Evolutionary conservation across 371 early-diverging fungal genomes (phyloP).

Genomic region (Haplosporangium sp.): DNA sequence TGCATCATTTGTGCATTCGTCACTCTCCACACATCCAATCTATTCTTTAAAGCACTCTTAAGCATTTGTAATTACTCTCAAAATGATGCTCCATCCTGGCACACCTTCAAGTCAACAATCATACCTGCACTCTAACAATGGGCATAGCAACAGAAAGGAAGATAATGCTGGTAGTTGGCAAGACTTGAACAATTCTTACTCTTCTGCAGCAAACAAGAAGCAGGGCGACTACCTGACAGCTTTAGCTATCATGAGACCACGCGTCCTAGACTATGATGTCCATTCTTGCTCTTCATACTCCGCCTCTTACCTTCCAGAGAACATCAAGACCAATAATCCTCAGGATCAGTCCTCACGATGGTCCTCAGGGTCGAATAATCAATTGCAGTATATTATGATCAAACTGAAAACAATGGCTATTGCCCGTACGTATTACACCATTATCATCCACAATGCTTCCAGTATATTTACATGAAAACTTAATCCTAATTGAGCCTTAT

Average conservation of each 20-base stretch:
- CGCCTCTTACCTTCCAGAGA: constrained; percentile 80
- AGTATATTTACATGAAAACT: background rate
- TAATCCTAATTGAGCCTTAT: background rate
- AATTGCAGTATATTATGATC: constrained; percentile 82
- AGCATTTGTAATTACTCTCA: background rate
- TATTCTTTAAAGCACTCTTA: background rate
- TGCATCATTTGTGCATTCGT: too few relatives aligned
- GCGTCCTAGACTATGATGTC: constrained; percentile 63
- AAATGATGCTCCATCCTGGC: constrained; percentile 52
- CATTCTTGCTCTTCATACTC: constrained; percentile 80
- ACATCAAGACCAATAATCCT: constrained; percentile 82
- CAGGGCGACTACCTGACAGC: constrained; percentile 53
- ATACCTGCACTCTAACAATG: too few relatives aligned
- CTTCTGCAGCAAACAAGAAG: constrained; percentile 21
- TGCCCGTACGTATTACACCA: constrained; percentile 67
- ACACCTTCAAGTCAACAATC: background rate
- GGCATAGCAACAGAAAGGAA: background rate
- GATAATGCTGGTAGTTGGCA: background rate
- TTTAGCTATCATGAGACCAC: constrained; percentile 52
- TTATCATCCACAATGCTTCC: background rate
- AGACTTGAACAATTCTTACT: background rate
- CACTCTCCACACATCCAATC: too few relatives aligned
- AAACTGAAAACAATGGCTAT: constrained; percentile 78
- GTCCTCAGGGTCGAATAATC: constrained; percentile 87
- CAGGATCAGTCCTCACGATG: constrained; percentile 86